A percentile compares a stretch with the other conserved stretches of the same genome.
Evolutionary conservation across 2,329 filamentous ascomycete genomes (phyloP).

Genomic region (Scolecobasidium constrictum): DNA sequence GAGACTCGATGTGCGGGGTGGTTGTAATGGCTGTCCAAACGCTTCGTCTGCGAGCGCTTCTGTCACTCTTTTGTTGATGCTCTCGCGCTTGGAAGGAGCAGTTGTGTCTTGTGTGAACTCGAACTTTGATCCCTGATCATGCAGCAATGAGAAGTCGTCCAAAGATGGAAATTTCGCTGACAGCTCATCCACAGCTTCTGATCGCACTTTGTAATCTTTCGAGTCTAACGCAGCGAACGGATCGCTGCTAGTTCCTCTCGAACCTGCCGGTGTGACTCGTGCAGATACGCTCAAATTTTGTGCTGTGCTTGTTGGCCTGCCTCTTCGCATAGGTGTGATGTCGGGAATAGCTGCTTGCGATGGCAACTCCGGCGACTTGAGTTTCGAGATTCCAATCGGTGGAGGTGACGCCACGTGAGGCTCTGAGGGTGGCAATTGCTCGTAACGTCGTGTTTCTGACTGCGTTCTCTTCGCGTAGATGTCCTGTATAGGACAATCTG

Average conservation of each 20-base stretch:
- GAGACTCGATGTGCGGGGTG: constrained; percentile 26
- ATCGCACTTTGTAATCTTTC: constrained; percentile 36
- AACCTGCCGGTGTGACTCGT: constrained; percentile 56
- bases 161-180: constrained; percentile 79
- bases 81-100: constrained; percentile 36
- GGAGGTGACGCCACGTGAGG: constrained; percentile 44
- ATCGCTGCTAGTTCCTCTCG: constrained; percentile 57
- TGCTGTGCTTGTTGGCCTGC: constrained; percentile 51
- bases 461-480: constrained; percentile 46
- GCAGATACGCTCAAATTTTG: constrained; percentile 26
- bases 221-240: constrained; percentile 86
- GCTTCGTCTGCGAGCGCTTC: constrained; percentile 76
- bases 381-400: constrained; percentile 69
- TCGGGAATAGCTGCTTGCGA: constrained; percentile 64
- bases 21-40: constrained; percentile 36
- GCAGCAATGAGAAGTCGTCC: constrained; percentile 83
- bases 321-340: constrained; percentile 87
- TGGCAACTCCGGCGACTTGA: constrained; percentile 56
- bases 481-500: constrained; percentile 78
- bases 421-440: constrained; percentile 48
- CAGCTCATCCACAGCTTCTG: constrained; percentile 60
- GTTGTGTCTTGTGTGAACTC: constrained; percentile 54
- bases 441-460: constrained; percentile 51
- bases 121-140: constrained; percentile 75
- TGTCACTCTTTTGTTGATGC: constrained; percentile 55